Conservation (phyloP, 495 filamentous ascomycete species). For the Melanomma pulvis-pyrius region DNA sequence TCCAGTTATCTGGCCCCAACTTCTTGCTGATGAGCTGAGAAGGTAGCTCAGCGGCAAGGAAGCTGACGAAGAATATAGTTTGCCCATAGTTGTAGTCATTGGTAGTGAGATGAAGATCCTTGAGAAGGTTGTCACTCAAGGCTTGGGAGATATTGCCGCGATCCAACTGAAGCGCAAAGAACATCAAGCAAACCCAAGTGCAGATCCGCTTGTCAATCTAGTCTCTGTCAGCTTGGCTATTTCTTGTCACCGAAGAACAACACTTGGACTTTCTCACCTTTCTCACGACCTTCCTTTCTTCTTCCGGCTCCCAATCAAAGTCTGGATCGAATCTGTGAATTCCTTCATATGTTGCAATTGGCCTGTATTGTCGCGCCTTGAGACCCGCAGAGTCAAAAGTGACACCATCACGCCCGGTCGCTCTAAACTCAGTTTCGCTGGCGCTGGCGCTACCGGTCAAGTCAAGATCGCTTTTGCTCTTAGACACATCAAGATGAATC, state of each 20-base stretch:
- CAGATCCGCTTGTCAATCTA: conserved; percentile 62
- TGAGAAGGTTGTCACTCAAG: conserved; percentile 70
- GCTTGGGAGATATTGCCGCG: conserved; percentile 74
- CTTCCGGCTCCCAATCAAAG: conserved; percentile 68
- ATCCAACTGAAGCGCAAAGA: conserved; percentile 82
- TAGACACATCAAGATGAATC: conserved; percentile 14
- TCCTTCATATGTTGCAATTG: conserved; percentile 67
- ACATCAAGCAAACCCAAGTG: conserved; percentile 72
- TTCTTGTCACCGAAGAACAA: not conserved
- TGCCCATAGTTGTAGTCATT: conserved; percentile 81
- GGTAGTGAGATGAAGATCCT: conserved; percentile 62
- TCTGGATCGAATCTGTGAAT: conserved; percentile 75
- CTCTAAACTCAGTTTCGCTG: conserved; percentile 10
- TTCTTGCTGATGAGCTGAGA: conserved; percentile 74
- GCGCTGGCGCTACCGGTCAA: conserved; percentile 12
- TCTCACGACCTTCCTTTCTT: conserved; percentile 68
- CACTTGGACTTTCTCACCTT: conserved; percentile 57
- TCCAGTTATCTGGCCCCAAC: conserved; percentile 82
- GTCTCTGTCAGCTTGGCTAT: conserved; percentile 11
- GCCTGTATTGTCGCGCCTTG: conserved; percentile 46
- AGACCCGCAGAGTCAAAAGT: conserved; percentile 39
- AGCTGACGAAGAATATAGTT: conserved; percentile 69
- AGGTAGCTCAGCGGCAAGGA: conserved; percentile 70
- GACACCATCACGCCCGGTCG: conserved; percentile 4
- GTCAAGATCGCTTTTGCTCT: conserved; percentile 14